Evolutionary conservation across 768 basidiomycete species (phyloP), one percentile per base, ranked within the genome.

Genomic region (Boletus reticulatus): DNA sequence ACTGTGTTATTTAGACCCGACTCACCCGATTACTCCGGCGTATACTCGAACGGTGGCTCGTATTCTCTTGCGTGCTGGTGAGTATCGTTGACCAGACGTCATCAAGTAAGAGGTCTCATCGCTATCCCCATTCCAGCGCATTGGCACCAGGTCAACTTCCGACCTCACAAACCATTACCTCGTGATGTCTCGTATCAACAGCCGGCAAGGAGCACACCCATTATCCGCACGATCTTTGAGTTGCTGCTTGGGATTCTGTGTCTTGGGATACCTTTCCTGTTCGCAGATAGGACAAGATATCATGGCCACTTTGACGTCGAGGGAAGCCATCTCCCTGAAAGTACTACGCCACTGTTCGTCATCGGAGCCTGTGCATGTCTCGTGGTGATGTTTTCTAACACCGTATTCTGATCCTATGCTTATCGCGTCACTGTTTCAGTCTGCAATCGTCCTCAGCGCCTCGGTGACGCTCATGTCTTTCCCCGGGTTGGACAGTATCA

Each of bases 401-500:
- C 31, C 2, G 45, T 32, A 43, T 31, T n/a, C 49, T 31, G 37
- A 55, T 14, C 3, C 19, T 6, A 17, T 1, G 19, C 55, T 62
- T 31, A 65, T 47, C 43, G 17, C 61, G 8, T 11, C 6, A 4
- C 14, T 31, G 9, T 43, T 50, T 37, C 68, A 92, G 90, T 88
- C 89, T 62, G 90, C 90, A 29, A 79, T 92, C 55, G 79, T 92
- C 22, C 75, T 92, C 55, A 91, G 91, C 61, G 86, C 89, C 32
- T 88, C 89, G 39, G 87, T 91, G 53, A 91, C 89, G 27, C 85
- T 92, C 73, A 80, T 93, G 67, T 82, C 88, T 48, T 78, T 93
- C 50, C 89, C 91, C 62, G 87, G 85, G 38, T 61, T 93, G 70
- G 85, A 87, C 68, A 79, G 75, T 55, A 59, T 85, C 58, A 73